phyloP scores from a whole-genome alignment of 1,139 yeast genomes.

The Zhuliangozyma blackwelliae region DNA sequence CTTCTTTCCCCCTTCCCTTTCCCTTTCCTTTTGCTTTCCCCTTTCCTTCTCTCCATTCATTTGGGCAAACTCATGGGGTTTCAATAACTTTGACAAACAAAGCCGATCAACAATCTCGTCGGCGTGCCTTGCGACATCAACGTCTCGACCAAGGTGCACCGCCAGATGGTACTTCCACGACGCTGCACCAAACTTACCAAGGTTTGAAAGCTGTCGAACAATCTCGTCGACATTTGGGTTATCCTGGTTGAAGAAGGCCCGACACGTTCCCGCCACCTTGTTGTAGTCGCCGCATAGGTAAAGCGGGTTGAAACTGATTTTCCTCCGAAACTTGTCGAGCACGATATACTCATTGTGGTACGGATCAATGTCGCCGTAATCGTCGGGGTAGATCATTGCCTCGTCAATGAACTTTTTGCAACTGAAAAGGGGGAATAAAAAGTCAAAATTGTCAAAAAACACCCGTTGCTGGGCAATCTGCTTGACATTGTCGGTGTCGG shows the following conservation, averaged over 20 bases:
- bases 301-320: constrained; percentile 7
- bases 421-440: constrained; percentile 3
- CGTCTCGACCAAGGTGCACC: neutral
- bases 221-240: constrained; percentile 1
- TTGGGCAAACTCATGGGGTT: neutral
- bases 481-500: too few species aligned
- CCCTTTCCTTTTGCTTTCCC: too few species aligned
- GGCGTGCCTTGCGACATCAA: neutral
- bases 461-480: neutral
- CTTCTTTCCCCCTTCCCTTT: neutral
- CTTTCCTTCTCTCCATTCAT: neutral
- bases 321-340: constrained; percentile 5
- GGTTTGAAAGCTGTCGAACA: neutral
- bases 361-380: constrained; percentile 1
- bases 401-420: constrained; percentile 2
- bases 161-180: constrained; percentile 1
- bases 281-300: constrained; percentile 4
- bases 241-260: neutral
- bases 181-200: constrained; percentile 2
- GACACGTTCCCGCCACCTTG: neutral
- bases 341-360: constrained; percentile 3
- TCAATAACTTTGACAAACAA: constrained; percentile 1
- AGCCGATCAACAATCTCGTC: neutral
- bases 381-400: neutral
- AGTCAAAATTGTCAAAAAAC: constrained; percentile 5